A percentile compares a stretch with the other conserved stretches of the same genome.
Evolutionary conservation across 169 alveolate genomes (phyloP).

Genomic region (Cardiosporidium cionae): DNA sequence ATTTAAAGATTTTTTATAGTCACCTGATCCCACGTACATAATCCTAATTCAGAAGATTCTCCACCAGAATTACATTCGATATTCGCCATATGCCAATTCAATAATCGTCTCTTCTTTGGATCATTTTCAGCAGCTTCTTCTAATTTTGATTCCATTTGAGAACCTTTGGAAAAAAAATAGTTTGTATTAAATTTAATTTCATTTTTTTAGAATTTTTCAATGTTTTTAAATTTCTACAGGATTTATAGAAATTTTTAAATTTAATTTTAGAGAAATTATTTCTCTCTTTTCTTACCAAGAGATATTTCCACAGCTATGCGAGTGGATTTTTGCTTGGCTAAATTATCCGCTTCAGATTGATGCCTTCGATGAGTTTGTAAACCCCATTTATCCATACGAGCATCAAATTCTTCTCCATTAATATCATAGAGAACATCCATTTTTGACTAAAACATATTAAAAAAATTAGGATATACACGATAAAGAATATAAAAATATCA

Average conservation of each 20-base stretch:
- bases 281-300: too few species aligned
- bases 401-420: background rate
- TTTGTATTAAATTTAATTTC: too few species aligned
- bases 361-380: background rate
- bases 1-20: background rate
- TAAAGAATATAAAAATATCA: too few species aligned
- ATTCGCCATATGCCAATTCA: background rate
- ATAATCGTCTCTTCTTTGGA: background rate
- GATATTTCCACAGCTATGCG: too few species aligned
- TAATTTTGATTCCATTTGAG: background rate
- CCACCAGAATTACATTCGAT: background rate
- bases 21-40: background rate
- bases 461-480: too few species aligned
- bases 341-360: background rate
- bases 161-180: too few species aligned
- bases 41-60: background rate
- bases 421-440: background rate
- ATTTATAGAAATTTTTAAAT: too few species aligned
- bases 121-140: background rate
- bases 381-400: background rate
- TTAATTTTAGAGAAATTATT: too few species aligned
- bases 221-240: too few species aligned
- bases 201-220: too few species aligned
- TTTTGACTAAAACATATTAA: too few species aligned
- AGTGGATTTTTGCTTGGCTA: background rate